Evolutionary conservation across 495 filamentous ascomycete species (phyloP).

Genomic region (Oidiodendron maius): DNA sequence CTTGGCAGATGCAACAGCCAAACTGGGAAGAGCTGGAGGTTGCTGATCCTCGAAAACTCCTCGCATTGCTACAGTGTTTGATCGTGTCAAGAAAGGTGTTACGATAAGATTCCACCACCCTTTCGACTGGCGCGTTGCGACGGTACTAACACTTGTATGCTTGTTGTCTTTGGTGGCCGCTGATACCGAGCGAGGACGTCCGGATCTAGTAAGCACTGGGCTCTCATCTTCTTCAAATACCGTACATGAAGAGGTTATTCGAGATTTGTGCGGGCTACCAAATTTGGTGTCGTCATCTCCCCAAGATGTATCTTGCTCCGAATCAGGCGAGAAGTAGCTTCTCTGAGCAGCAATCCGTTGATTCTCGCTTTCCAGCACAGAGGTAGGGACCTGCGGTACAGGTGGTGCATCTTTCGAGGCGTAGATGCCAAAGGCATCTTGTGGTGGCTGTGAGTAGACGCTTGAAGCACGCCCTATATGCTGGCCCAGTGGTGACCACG

Average conservation of each 20-base stretch:
- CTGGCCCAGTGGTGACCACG: slow-evolving; percentile 51
- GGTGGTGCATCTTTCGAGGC: slow-evolving; percentile 13
- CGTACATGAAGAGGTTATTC: slow-evolving; percentile 30
- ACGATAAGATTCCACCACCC: slow-evolving; percentile 83
- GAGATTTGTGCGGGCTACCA: slow-evolving; percentile 31
- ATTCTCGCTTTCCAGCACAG: slow-evolving; percentile 15
- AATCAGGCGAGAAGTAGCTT: slow-evolving; percentile 24
- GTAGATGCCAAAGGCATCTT: slow-evolving; percentile 18
- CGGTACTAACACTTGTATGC: slow-evolving; percentile 26
- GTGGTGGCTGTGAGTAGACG: slow-evolving; percentile 60
- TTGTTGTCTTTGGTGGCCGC: neutral
- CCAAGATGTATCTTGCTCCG: slow-evolving; percentile 18
- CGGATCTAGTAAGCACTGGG: slow-evolving; percentile 22
- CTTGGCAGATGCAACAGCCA: slow-evolving; percentile 26
- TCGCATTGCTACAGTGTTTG: slow-evolving; percentile 31
- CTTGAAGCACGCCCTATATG: slow-evolving; percentile 43
- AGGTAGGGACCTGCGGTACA: slow-evolving; percentile 17
- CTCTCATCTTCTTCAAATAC: slow-evolving; percentile 54
- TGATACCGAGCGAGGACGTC: slow-evolving; percentile 23
- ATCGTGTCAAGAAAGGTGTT: slow-evolving; percentile 60
- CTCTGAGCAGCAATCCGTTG: slow-evolving; percentile 18
- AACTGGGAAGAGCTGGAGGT: slow-evolving; percentile 28
- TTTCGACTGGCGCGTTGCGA: slow-evolving; percentile 53
- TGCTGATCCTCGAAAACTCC: slow-evolving; percentile 20
- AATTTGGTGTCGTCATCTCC: slow-evolving; percentile 17